phyloP scores from a whole-genome alignment of 352 stramenopile species.

The Phytophthora boehmeriae region DNA sequence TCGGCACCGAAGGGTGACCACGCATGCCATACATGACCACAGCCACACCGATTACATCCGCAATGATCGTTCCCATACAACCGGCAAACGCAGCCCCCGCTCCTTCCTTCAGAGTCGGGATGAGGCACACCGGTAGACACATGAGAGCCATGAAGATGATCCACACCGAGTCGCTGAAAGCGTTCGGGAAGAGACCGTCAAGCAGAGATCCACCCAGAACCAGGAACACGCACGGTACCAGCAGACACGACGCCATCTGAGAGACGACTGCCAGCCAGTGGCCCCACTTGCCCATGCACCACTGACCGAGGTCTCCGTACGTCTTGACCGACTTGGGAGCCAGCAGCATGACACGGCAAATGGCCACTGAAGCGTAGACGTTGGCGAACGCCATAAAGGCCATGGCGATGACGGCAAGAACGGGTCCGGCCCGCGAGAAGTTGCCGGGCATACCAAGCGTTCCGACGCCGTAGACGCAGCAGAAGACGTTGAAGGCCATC shows the following conservation, averaged over 20 bases:
- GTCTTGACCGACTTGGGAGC: conserved; percentile 53
- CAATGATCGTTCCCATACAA: conserved; percentile 46
- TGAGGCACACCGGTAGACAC: conserved; percentile 51
- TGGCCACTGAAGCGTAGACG: conserved; percentile 53
- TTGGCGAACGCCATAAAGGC: conserved; percentile 71
- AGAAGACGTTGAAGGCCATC: conserved; percentile 31
- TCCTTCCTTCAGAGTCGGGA: conserved; percentile 60
- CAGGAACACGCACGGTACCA: conserved; percentile 47
- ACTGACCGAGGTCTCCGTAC: conserved; percentile 63
- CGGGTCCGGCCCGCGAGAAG: conserved; percentile 18
- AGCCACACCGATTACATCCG: conserved; percentile 21
- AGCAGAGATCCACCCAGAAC: conserved; percentile 22
- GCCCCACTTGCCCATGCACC: conserved; percentile 49
- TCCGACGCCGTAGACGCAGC: conserved; percentile 27
- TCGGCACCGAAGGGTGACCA: conserved; percentile 22
- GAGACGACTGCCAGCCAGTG: conserved; percentile 52
- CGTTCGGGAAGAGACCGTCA: conserved; percentile 13
- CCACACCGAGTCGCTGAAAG: conserved; percentile 47
- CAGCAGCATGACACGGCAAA: conserved; percentile 56
- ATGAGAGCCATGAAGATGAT: conserved; percentile 63
- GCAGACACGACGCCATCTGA: conserved; percentile 51
- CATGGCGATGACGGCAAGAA: conserved; percentile 42
- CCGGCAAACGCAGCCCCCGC: conserved; percentile 51
- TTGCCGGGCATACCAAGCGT: conserved; percentile 31
- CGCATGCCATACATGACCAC: conserved; percentile 31